Evolutionary conservation across 169 alveolate genomes (phyloP), one percentile per base, ranked within the genome.

Genomic region (Theileria annulata): DNA sequence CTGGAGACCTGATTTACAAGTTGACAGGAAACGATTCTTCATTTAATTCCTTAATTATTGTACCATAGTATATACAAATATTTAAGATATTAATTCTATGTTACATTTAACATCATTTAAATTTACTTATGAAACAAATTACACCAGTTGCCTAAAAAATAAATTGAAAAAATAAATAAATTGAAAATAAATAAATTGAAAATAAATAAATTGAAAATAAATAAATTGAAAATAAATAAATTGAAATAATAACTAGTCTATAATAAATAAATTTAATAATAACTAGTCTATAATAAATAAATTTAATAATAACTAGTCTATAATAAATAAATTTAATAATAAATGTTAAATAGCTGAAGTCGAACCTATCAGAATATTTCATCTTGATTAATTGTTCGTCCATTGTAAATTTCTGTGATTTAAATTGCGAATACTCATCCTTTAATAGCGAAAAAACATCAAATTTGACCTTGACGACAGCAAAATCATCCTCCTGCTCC

Each of bases 1-100:
- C 1, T 92, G 97, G 94, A 76, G 97, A 59, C 98, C 98, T 13
- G 98, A 96, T 72, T 85, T 94, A 85, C 98, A 95, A 71, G 98
- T 96, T 54, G 94, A 94, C 85, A 79, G 98, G 70, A 96, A 96
- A 90, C 90, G 77, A 23, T 94, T 94, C 94, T 94, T 92, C 79
- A 67, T 94, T 23, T 94, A 86, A 79, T 27, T 3, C 9, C 30
- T 4, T 8, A 35, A 60, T 9, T 23, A 60, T 5, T 56, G 10
- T 56, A 56, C 64, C 10, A 56, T 23, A 35, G 47, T 35, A 35
- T 35, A 35, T 35, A 35, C n/a, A 58, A 4, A 8, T 58, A 8
- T 25, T 3, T 25, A 25, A 8, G 12, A 58, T 5, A 58, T 25
- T 58, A 58, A 58, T 58, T 25, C 30, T 58, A 25, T 58, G 66